phyloP scores from a whole-genome alignment of 768 basidiomycete genomes.

The Crassisporium funariophilum region DNA sequence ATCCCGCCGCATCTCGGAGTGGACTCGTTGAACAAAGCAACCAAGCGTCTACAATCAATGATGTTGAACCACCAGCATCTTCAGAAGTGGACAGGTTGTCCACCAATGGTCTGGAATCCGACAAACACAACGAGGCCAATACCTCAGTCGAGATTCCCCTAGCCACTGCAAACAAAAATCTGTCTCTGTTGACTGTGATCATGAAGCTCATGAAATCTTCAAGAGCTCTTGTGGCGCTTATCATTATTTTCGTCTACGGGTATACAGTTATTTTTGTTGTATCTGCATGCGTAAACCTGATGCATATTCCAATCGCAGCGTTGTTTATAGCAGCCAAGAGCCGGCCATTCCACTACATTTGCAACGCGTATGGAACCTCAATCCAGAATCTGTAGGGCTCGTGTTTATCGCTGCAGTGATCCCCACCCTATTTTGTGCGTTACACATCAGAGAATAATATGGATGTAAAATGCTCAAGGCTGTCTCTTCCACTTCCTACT shows the following conservation, averaged over 20 bases:
- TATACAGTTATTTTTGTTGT: conserved; percentile 26
- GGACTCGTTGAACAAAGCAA: neutral
- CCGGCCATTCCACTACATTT: conserved; percentile 60
- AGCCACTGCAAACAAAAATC: conserved; percentile 11
- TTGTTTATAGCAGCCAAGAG: conserved; percentile 52
- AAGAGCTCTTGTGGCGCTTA: conserved; percentile 48
- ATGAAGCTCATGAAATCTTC: conserved; percentile 43
- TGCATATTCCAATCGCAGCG: conserved; percentile 30
- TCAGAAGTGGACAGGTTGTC: too few relatives aligned
- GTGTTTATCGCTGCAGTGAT: conserved; percentile 66
- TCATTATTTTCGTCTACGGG: conserved; percentile 57
- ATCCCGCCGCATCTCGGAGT: conserved; percentile 31
- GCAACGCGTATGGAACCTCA: conserved; percentile 48
- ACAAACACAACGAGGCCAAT: too few relatives aligned
- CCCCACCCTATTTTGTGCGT: conserved; percentile 65
- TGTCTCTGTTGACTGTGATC: conserved; percentile 46
- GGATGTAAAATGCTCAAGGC: too few relatives aligned
- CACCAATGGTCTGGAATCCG: too few relatives aligned
- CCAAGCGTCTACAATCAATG: neutral
- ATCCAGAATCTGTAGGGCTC: conserved; percentile 59
- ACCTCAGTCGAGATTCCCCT: too few relatives aligned
- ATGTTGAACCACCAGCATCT: too few relatives aligned
- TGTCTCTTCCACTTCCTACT: too few relatives aligned
- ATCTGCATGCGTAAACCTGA: neutral
- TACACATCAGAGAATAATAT: too few relatives aligned